A percentile compares a stretch with the other conserved stretches of the same genome.
Evolutionary conservation across 805 yeast species (phyloP).

Genomic region (Candida odintsovae): DNA sequence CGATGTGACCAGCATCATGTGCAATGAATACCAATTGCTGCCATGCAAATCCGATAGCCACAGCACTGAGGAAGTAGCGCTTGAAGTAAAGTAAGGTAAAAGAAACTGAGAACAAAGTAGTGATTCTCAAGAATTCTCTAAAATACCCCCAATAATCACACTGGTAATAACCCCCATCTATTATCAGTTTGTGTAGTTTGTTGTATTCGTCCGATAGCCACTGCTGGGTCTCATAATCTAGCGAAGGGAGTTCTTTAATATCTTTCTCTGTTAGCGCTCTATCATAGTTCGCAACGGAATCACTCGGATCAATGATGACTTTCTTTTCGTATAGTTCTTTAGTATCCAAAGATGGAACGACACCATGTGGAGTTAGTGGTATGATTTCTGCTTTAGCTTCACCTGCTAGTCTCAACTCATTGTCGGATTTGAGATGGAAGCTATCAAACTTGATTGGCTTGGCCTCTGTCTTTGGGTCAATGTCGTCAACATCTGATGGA

Average conservation of each 20-base stretch:
- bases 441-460: not conserved
- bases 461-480: slow-evolving; percentile 1
- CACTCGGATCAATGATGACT: slow-evolving; percentile 50
- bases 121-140: slow-evolving; percentile 61
- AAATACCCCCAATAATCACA: slow-evolving; percentile 71
- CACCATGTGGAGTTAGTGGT: slow-evolving; percentile 50
- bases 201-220: slow-evolving; percentile 51
- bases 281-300: slow-evolving; percentile 52
- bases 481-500: slow-evolving; percentile 15
- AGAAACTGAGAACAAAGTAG: slow-evolving; percentile 44
- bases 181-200: slow-evolving; percentile 49
- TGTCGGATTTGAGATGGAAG: not conserved
- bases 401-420: slow-evolving; percentile 29
- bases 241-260: slow-evolving; percentile 48
- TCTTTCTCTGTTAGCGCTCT: slow-evolving; percentile 50
- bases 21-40: slow-evolving; percentile 85
- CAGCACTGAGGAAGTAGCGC: slow-evolving; percentile 51
- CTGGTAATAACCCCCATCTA: slow-evolving; percentile 55
- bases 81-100: slow-evolving; percentile 41
- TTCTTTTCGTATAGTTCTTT: slow-evolving; percentile 22
- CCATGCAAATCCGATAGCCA: slow-evolving; percentile 72
- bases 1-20: slow-evolving; percentile 86
- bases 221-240: slow-evolving; percentile 65
- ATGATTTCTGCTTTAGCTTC: slow-evolving; percentile 34
- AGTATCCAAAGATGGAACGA: slow-evolving; percentile 34